Percentiles rank a stretch among this genome's conserved stretches.
Conservation (phyloP, 495 filamentous ascomycete genomes). For the Parachaetomium inaequale region DNA sequence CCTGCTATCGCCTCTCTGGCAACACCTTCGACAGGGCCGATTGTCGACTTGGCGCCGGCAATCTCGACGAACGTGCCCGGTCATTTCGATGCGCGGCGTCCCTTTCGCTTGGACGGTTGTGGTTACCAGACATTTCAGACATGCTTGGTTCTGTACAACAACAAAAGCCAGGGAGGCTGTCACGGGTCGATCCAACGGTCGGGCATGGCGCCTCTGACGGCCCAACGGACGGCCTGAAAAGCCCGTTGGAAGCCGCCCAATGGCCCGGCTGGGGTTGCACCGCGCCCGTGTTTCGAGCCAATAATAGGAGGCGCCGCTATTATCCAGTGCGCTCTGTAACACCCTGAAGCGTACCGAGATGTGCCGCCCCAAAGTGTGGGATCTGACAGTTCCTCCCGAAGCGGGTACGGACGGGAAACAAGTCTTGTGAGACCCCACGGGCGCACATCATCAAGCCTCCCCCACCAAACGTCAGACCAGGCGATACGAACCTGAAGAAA, state of each 20-base stretch:
- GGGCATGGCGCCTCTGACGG: conserved; percentile 11
- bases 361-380: conserved; percentile 26
- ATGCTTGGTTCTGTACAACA: conserved; percentile 1
- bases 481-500: conserved; percentile 8
- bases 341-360: conserved; percentile 11
- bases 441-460: conserved; percentile 21
- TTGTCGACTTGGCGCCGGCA: not conserved
- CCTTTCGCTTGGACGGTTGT: not conserved
- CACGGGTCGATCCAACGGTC: conserved; percentile 17
- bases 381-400: conserved; percentile 27
- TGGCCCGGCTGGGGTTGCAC: conserved; percentile 24
- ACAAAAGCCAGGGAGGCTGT: not conserved
- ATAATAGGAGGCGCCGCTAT: conserved; percentile 16
- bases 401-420: conserved; percentile 18
- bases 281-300: conserved; percentile 13
- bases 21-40: not conserved
- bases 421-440: conserved; percentile 19
- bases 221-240: conserved; percentile 10
- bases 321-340: conserved; percentile 17
- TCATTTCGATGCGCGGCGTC: not conserved
- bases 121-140: not conserved
- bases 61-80: not conserved
- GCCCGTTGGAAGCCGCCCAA: conserved; percentile 22
- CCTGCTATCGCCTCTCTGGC: not conserved
- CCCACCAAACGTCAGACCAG: conserved; percentile 4